A percentile compares a stretch with the other conserved stretches of the same genome.
Evolutionary conservation across 2,329 filamentous ascomycete species (phyloP).

Genomic region (Orbilia ellipsospora): DNA sequence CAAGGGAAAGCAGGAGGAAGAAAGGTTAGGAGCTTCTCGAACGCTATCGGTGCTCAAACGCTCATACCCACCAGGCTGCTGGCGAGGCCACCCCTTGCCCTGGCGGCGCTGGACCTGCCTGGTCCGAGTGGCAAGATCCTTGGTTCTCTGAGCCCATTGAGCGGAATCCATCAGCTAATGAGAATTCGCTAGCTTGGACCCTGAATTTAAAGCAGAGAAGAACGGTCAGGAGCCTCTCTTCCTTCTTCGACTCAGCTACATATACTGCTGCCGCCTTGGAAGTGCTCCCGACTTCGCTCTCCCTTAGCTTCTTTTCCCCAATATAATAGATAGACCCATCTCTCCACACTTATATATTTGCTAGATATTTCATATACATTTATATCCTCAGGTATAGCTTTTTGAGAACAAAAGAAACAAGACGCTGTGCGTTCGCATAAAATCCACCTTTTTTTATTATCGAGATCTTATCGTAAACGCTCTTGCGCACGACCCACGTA

Average conservation of each 20-base stretch:
- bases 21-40: conserved; percentile 8
- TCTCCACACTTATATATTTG: no score
- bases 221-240: conserved; percentile 9
- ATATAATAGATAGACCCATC: not conserved
- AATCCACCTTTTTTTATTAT: not conserved
- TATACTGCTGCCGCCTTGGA: not conserved
- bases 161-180: no score
- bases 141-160: not conserved
- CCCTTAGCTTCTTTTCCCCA: no score
- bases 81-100: not conserved
- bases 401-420: no score
- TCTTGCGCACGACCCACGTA: not conserved
- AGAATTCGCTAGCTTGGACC: conserved; percentile 10
- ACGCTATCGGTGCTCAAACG: not conserved
- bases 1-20: not conserved
- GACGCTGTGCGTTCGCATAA: no score
- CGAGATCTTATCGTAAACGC: conserved; percentile 1
- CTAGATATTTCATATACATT: no score
- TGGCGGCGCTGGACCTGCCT: conserved; percentile 6
- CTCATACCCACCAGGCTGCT: no score
- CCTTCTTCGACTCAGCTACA: not conserved
- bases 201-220: conserved; percentile 12
- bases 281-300: conserved; percentile 9
- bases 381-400: not conserved
- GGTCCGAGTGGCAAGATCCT: conserved; percentile 1